Conservation (phyloP, 768 basidiomycete species). For the Leccinum aurantiacum region DNA sequence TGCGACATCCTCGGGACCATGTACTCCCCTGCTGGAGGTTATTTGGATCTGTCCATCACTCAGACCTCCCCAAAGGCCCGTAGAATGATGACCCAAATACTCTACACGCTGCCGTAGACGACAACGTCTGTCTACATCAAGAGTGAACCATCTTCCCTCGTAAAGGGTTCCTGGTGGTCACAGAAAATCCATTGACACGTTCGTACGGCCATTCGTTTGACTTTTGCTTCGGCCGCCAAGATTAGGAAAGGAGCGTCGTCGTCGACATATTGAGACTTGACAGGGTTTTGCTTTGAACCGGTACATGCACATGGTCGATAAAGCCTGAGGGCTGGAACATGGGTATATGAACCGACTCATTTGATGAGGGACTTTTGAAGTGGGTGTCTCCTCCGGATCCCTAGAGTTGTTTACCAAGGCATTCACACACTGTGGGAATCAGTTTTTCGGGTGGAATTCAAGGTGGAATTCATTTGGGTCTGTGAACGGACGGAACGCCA, state of each 20-base stretch:
- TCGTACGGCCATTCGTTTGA: slow-evolving; percentile 1
- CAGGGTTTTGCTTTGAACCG: not conserved
- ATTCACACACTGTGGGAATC: not conserved
- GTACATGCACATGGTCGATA: too few relatives aligned
- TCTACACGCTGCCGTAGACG: slow-evolving; percentile 32
- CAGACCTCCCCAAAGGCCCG: not conserved
- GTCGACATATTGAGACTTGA: too few relatives aligned
- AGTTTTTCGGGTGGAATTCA: too few relatives aligned
- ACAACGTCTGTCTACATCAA: slow-evolving; percentile 34
- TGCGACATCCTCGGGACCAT: slow-evolving; percentile 7
- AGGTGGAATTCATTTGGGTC: too few relatives aligned
- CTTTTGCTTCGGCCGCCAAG: slow-evolving; percentile 43
- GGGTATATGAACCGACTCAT: not conserved
- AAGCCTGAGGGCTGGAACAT: too few relatives aligned
- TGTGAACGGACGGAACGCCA: not conserved
- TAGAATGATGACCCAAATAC: slow-evolving; percentile 13
- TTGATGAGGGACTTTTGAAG: not conserved
- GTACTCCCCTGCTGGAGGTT: not conserved
- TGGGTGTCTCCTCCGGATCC: too few relatives aligned
- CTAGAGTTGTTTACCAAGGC: too few relatives aligned
- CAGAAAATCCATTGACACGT: not conserved
- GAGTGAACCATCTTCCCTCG: not conserved
- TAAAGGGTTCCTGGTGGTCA: slow-evolving; percentile 25
- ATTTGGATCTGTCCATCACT: not conserved
- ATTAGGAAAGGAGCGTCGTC: not conserved